phyloP scores from a whole-genome alignment of 2,329 filamentous ascomycete genomes.

The Fusarium sp. region DNA sequence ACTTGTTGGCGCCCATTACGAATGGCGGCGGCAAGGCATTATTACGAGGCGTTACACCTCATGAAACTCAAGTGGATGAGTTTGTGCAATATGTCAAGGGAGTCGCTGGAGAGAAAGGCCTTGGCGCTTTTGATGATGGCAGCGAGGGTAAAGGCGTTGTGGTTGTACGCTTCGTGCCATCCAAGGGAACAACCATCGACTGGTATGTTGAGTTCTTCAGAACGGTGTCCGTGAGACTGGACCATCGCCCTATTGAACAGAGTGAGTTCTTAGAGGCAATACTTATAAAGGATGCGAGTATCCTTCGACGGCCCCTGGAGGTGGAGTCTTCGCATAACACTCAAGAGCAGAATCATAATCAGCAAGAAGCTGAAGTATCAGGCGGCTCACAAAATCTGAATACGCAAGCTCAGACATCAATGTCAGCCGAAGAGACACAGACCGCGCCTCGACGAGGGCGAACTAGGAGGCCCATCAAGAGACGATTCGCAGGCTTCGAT shows the following conservation, averaged over 20 bases:
- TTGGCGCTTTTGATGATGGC: slow-evolving; percentile 72
- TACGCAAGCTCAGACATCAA: slow-evolving; percentile 18
- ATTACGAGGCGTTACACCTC: slow-evolving; percentile 69
- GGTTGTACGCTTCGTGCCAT: slow-evolving; percentile 77
- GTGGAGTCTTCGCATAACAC: slow-evolving; percentile 52
- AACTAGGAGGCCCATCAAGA: slow-evolving; percentile 56
- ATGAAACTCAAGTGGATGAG: slow-evolving; percentile 76
- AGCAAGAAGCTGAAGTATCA: slow-evolving; percentile 12
- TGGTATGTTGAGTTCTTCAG: slow-evolving; percentile 80
- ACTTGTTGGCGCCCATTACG: slow-evolving; percentile 78
- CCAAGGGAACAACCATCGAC: slow-evolving; percentile 63
- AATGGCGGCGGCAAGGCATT: slow-evolving; percentile 87
- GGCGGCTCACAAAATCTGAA: slow-evolving; percentile 12
- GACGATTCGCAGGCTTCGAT: slow-evolving; percentile 80
- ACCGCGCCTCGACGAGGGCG: slow-evolving; percentile 41
- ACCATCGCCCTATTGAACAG: slow-evolving; percentile 87
- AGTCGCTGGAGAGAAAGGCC: slow-evolving; percentile 78
- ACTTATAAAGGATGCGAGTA: slow-evolving; percentile 79
- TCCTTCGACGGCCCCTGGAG: slow-evolving; percentile 76
- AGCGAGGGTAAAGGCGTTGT: slow-evolving; percentile 78
- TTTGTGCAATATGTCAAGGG: slow-evolving; percentile 82
- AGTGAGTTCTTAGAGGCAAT: slow-evolving; percentile 94
- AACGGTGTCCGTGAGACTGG: slow-evolving; percentile 75
- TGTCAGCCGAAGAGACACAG: slow-evolving; percentile 42
- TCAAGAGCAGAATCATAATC: slow-evolving; percentile 26